phyloP scores from a whole-genome alignment of 225 moss, liverwort and hornwort genomes.

The Pleurozium schreberi region DNA sequence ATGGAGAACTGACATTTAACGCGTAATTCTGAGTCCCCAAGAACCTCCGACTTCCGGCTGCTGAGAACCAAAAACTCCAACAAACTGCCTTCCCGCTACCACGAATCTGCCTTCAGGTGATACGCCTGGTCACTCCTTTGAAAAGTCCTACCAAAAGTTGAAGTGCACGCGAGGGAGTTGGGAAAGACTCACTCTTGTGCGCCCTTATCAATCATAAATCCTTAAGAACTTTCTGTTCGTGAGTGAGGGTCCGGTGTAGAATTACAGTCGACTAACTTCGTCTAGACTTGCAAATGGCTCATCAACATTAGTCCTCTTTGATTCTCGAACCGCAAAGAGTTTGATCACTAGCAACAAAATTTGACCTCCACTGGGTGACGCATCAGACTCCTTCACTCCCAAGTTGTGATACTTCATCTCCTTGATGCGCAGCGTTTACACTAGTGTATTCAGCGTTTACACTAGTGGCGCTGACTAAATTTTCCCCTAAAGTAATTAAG shows the following conservation, averaged over 20 bases:
- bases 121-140: neutral
- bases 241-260: neutral
- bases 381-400: too few relatives aligned
- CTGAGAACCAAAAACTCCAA: too few relatives aligned
- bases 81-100: neutral
- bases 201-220: neutral
- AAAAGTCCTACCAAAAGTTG: neutral
- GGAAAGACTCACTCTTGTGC: neutral
- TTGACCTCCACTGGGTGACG: too few relatives aligned
- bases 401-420: too few relatives aligned
- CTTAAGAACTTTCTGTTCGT: neutral
- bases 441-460: too few relatives aligned
- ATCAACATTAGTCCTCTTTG: neutral
- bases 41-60: neutral
- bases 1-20: neutral
- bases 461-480: too few relatives aligned
- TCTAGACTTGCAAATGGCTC: neutral
- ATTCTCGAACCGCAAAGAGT: neutral
- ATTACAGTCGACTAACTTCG: neutral
- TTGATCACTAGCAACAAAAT: too few relatives aligned
- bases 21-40: fast-evolving
- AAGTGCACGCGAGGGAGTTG: neutral
- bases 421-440: too few relatives aligned
- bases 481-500: too few relatives aligned
- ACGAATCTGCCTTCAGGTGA: neutral